Percentiles rank a stretch among this genome's conserved stretches.
phyloP scores from a whole-genome alignment of 1,284 basidiomycete species.

The Rhodotorula sp. region DNA sequence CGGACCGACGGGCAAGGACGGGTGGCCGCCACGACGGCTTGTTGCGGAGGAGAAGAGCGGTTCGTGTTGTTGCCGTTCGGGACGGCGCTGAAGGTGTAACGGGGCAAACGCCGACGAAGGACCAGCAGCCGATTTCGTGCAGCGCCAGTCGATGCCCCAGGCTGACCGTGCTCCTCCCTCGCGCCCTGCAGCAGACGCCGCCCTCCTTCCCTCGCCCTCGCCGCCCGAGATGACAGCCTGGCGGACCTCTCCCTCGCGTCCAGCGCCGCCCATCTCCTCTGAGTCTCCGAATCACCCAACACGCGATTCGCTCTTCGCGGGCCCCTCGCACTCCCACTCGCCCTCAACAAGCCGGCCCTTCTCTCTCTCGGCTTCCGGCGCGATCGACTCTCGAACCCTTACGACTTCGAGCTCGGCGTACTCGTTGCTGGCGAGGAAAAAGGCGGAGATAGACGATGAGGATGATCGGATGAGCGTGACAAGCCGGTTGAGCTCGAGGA shows the following conservation, averaged over 20 bases:
- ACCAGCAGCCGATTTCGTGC: too few relatives aligned
- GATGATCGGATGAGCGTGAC: slow-evolving; percentile 19
- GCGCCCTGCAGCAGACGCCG: too few relatives aligned
- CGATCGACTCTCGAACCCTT: slow-evolving; percentile 1
- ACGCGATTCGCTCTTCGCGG: slow-evolving; percentile 23
- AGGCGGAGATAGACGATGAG: slow-evolving; percentile 16
- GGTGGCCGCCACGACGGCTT: too few relatives aligned
- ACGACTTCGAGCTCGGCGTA: slow-evolving; percentile 15
- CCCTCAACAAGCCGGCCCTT: neutral
- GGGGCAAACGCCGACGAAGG: too few relatives aligned
- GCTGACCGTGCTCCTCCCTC: too few relatives aligned
- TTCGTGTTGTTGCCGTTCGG: too few relatives aligned
- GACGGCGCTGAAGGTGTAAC: too few relatives aligned
- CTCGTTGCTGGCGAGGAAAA: slow-evolving; percentile 24
- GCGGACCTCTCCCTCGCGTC: slow-evolving; percentile 13
- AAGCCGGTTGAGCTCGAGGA: neutral
- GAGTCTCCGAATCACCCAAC: neutral
- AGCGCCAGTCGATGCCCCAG: too few relatives aligned
- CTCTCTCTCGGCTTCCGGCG: neutral
- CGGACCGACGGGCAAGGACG: too few relatives aligned
- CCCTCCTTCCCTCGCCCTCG: neutral
- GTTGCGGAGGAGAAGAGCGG: too few relatives aligned
- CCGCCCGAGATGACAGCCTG: neutral
- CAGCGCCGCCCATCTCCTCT: slow-evolving; percentile 29
- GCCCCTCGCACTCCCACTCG: slow-evolving; percentile 6